Evolutionary conservation across 192 early-diverging fungal species (phyloP), one percentile per base, ranked within the genome.

Genomic region (Coemansia nantahalensis): DNA sequence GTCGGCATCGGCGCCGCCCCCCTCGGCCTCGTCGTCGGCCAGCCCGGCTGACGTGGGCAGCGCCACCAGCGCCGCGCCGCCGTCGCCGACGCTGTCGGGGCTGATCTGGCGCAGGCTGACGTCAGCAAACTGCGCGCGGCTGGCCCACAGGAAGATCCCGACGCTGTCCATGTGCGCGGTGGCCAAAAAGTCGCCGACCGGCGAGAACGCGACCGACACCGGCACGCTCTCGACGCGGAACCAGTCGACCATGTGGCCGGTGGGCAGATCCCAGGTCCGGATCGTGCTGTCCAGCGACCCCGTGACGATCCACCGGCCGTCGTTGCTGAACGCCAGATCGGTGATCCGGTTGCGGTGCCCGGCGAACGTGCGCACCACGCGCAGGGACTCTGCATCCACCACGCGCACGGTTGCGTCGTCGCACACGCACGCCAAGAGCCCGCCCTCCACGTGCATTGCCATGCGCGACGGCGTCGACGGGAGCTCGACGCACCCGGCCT

Each of bases 221-320:
- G 85, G 83, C 28, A 94, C 80, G 47, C 84, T 79, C 34, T 83
- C 79, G 5, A 89, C 84, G 24, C 76, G 74, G 74, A 95, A 91
- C 38, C 85, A 68, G 71, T 94, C 95, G 30, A 99, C 81, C 81
- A 91, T 73, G 44, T 89, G 79, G 8, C 93, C 93, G 1, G 91
- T 88, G 8, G 95, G 94, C 45, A 99, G 65, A 72, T 99, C 97
- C 95, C 94, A 99, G 2, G 93, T 94, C 46, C 93, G 83, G 37
- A 99, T 79, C 6, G 87, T 93, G 35, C 82, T 75, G 80, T 99
- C 97, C 44, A 90, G 71, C 14, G 87, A 85, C 9, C 80, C 49
- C 4, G 90, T 88, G 22, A 97, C 82, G 8, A 99, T 71, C 91
- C 91, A 91, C 42, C 95, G 84, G 39, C 89, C 90, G 68, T 99